phyloP scores from a whole-genome alignment of 805 yeast species.

The Kodamaea restingae region DNA sequence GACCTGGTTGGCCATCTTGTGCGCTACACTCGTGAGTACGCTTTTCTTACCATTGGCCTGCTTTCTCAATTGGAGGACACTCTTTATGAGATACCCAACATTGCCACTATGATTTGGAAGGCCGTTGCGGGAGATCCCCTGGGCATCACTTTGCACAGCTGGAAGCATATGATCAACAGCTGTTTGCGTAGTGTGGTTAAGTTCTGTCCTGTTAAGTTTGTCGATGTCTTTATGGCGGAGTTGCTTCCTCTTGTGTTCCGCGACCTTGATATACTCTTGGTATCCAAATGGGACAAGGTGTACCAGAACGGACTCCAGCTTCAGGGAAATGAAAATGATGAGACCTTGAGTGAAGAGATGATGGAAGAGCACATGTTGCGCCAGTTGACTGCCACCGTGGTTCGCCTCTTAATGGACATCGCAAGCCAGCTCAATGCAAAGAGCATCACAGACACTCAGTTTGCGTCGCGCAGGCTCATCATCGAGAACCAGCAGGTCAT shows the following conservation, averaged over 20 bases:
- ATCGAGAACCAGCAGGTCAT: conserved; percentile 61
- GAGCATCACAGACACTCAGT: conserved; percentile 54
- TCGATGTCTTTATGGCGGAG: conserved; percentile 66
- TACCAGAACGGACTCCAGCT: conserved; percentile 53
- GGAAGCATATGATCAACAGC: conserved; percentile 94
- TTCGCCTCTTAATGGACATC: conserved; percentile 78
- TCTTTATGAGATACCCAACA: conserved; percentile 77
- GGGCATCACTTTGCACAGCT: conserved; percentile 90
- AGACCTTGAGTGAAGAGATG: conserved; percentile 92
- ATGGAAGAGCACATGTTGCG: conserved; percentile 93
- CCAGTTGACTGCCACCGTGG: conserved; percentile 90
- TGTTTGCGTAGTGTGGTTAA: conserved; percentile 82
- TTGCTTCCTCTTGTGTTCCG: conserved; percentile 73
- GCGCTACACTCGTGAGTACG: conserved; percentile 93
- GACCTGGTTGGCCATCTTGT: conserved; percentile 96
- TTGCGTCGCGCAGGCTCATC: conserved; percentile 62
- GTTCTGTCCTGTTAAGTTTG: conserved; percentile 75
- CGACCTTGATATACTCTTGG: conserved; percentile 70
- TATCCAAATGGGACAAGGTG: conserved; percentile 71
- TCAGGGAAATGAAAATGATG: conserved; percentile 65
- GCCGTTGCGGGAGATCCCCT: conserved; percentile 75
- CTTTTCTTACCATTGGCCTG: conserved; percentile 83
- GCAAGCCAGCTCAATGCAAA: conserved; percentile 71
- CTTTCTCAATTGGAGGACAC: conserved; percentile 88
- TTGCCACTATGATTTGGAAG: conserved; percentile 72